A percentile compares a stretch with the other conserved stretches of the same genome.
Evolutionary conservation across 2,329 filamentous ascomycete genomes (phyloP).

Genomic region (Pseudogymnoascus sp.): DNA sequence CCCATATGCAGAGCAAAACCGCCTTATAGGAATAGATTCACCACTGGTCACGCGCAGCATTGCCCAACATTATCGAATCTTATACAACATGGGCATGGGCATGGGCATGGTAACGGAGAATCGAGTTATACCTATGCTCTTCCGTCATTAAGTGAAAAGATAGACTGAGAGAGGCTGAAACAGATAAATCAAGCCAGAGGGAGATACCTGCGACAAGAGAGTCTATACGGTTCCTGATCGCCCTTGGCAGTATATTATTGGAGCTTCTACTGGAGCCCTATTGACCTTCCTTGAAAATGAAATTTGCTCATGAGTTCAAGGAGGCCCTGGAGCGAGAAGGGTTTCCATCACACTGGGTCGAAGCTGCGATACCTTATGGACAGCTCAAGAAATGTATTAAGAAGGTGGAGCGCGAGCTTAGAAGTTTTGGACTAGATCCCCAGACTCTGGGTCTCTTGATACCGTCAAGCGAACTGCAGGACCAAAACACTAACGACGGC

Average conservation of each 20-base stretch:
- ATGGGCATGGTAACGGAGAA: neutral
- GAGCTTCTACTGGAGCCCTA: neutral
- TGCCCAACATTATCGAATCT: neutral
- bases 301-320: slow-evolving; percentile 75
- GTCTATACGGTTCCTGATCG: neutral
- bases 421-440: slow-evolving; percentile 61
- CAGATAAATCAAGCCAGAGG: neutral
- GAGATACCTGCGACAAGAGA: neutral
- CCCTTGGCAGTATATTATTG: neutral
- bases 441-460: slow-evolving; percentile 61
- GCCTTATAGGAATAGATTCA: neutral
- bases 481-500: slow-evolving; percentile 22
- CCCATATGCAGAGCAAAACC: neutral
- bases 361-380: slow-evolving; percentile 72
- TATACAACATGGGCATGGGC: neutral
- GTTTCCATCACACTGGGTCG: slow-evolving; percentile 65
- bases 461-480: slow-evolving; percentile 10
- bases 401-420: slow-evolving; percentile 64
- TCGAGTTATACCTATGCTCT: neutral
- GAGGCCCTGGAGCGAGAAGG: slow-evolving; percentile 60
- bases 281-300: slow-evolving; percentile 47
- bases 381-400: slow-evolving; percentile 87
- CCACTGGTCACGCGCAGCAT: neutral
- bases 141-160: neutral
- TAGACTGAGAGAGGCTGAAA: neutral